phyloP scores from a whole-genome alignment of 2,329 filamentous ascomycete species.

The Aspergillus sp. region DNA sequence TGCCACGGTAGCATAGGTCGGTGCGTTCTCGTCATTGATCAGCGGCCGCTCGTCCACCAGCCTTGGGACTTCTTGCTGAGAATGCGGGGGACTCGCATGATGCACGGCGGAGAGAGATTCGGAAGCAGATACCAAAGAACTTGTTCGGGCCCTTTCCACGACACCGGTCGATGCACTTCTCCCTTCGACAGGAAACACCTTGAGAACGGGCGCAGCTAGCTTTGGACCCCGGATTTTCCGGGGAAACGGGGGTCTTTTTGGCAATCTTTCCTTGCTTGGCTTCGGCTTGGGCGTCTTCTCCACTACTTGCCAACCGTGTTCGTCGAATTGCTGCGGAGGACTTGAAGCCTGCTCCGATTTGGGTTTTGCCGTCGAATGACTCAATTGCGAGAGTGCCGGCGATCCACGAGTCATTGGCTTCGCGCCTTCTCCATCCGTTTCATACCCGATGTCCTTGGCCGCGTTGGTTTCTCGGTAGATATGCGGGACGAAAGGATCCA shows the following conservation, averaged over 20 bases:
- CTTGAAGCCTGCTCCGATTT: constrained; percentile 22
- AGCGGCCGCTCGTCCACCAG: constrained; percentile 3
- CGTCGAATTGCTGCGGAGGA: constrained; percentile 21
- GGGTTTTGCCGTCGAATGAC: constrained; percentile 31
- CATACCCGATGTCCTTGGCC: constrained; percentile 33
- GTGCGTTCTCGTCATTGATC: constrained; percentile 27
- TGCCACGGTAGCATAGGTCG: constrained; percentile 36
- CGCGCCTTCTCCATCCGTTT: constrained; percentile 32
- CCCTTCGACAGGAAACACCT: constrained; percentile 27
- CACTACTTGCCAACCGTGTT: constrained; percentile 36
- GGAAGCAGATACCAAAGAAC: constrained; percentile 35
- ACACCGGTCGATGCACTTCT: constrained; percentile 30
- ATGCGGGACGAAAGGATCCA: constrained; percentile 35
- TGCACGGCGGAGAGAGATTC: constrained; percentile 40
- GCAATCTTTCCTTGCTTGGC: constrained; percentile 11
- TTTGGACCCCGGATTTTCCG: constrained; percentile 20
- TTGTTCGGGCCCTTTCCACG: constrained; percentile 17
- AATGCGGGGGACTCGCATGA: constrained; percentile 33
- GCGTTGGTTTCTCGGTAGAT: constrained; percentile 29
- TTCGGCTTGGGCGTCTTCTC: constrained; percentile 18
- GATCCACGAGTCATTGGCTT: constrained; percentile 24
- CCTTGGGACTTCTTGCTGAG: constrained; percentile 17
- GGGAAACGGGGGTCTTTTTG: constrained; percentile 17
- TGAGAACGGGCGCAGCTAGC: constrained; percentile 24
- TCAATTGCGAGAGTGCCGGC: constrained; percentile 30